Base-by-base conservation (phyloP, 352 stramenopile genomes). In the Phytopythium aichiense region DNA sequence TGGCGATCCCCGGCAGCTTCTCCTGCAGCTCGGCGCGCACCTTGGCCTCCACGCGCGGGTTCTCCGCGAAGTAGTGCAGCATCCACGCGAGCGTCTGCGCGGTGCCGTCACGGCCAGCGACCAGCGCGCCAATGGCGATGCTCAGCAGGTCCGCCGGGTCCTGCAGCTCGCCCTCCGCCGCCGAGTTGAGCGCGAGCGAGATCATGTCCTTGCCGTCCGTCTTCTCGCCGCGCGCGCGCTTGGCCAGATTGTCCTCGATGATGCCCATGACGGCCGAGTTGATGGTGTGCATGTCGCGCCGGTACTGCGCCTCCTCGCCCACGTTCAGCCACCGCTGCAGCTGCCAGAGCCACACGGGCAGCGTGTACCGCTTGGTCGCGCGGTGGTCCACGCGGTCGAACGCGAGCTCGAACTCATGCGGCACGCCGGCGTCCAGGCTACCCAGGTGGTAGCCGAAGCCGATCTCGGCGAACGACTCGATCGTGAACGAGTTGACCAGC, bases 381-480 rank as follows among this genome's bases (percentile, higher is more conserved):
- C 20, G 33, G 31, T 46, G 31, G 31, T 46, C 20, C 18, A n/a
- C 38, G 42, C 35, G 22, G 55, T 65, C 50, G 50, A 60, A 65
- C 31, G 64, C 60, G 22, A 46, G 37, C 35, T 71, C 55, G 49
- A 71, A 71, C 31, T 50, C 53, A 13, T 74, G 64, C n/a, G 68
- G 59, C 8, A 72, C 61, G 43, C 45, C 63, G 31, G 42, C 60
- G 63, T 77, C 66, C 33, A 78, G 65, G 23, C 66, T 40, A 18
- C 70, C 66, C 52, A 77, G 67, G 37, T 76, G 54, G 11, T 56
- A 68, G 23, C 71, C 71, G 56, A 82, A 79, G 33, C 64, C 71
- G 50, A 82, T 72, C 61, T 79, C 69, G 5, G 68, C 61, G 50
- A 82, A 76, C 53, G 72, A 60, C 22, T 77, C 74, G 13, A 79